These are phyloP conservation scores for Xylaria telfairii DNA, from an alignment of 495 filamentous ascomycete genomes.

Conservation along the genomic window DNA sequence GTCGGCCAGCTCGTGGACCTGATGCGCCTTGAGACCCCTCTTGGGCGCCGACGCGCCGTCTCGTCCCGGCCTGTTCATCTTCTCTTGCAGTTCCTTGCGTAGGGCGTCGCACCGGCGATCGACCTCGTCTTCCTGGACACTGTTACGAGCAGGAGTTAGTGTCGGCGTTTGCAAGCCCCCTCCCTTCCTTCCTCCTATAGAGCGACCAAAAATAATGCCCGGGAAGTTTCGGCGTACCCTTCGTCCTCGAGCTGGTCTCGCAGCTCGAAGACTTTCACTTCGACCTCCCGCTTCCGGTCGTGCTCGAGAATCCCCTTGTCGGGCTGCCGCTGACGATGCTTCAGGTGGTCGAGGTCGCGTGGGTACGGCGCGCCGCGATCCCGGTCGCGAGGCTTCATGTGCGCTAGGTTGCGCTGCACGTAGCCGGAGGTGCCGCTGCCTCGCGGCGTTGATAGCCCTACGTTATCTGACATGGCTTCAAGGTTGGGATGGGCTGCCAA, in stretches of 20 bases:
- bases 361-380: conserved; percentile 60
- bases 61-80: conserved; percentile 50
- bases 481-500: background rate
- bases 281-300: conserved; percentile 84
- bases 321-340: conserved; percentile 79
- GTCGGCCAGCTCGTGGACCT: conserved; percentile 94
- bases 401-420: conserved; percentile 91
- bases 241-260: conserved; percentile 89
- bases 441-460: conserved; percentile 93
- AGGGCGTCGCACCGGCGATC: conserved; percentile 69
- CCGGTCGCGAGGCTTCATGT: conserved; percentile 77
- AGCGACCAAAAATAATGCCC: background rate
- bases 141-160: conserved; percentile 31
- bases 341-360: conserved; percentile 65
- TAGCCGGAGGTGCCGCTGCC: conserved; percentile 96
- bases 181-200: background rate
- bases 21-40: conserved; percentile 79
- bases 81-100: conserved; percentile 65
- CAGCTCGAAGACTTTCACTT: conserved; percentile 90
- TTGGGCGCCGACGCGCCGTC: conserved; percentile 44
- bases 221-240: conserved; percentile 53
- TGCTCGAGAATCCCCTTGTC: conserved; percentile 94
- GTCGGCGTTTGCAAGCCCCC: conserved; percentile 1
- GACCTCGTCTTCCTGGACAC: conserved; percentile 80
- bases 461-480: conserved; percentile 87